Percentiles rank a stretch among this genome's conserved stretches.
These are phyloP conservation scores for Tarenaya hassleriana DNA, from an alignment of 345 rosid species.

Conservation along the genomic window DNA sequence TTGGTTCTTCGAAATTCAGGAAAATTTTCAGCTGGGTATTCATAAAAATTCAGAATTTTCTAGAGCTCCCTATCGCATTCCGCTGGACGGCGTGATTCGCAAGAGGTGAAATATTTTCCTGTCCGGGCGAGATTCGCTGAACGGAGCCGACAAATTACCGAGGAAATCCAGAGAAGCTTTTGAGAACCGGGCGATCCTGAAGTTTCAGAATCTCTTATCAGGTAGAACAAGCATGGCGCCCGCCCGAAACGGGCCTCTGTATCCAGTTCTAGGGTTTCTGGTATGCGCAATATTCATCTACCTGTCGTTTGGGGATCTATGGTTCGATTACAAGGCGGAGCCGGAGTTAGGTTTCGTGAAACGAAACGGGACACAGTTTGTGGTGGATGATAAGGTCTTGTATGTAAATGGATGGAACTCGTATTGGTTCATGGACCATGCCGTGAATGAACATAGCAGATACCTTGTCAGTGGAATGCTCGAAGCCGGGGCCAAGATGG, in stretches of 20 bases:
- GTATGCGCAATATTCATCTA: slow-evolving; percentile 60
- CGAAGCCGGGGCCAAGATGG: slow-evolving; percentile 66
- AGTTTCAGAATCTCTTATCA: slow-evolving; percentile 12
- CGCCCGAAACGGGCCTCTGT: slow-evolving; percentile 40
- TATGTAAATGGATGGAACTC: slow-evolving; percentile 87
- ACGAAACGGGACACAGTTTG: slow-evolving; percentile 60
- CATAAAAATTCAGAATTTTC: slow-evolving; percentile 1
- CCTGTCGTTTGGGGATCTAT: slow-evolving; percentile 51
- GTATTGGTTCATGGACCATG: slow-evolving; percentile 81
- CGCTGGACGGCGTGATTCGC: too few species aligned
- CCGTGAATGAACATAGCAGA: slow-evolving; percentile 50
- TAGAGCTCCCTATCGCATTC: background rate
- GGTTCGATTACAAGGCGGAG: slow-evolving; percentile 26
- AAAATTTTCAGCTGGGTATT: slow-evolving; percentile 12
- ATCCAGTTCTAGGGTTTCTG: slow-evolving; percentile 56
- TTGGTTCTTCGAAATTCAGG: background rate
- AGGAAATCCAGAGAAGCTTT: slow-evolving; percentile 20
- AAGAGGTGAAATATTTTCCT: too few species aligned
- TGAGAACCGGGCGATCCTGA: slow-evolving; percentile 16
- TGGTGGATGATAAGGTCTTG: slow-evolving; percentile 43
- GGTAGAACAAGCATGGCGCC: slow-evolving; percentile 31
- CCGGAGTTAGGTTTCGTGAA: slow-evolving; percentile 50
- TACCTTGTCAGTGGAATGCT: slow-evolving; percentile 53
- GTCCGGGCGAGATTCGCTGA: slow-evolving; percentile 5
- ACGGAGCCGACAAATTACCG: background rate